Conservation (phyloP, 495 filamentous ascomycete genomes). For the Symbiotaphrina buchneri region DNA sequence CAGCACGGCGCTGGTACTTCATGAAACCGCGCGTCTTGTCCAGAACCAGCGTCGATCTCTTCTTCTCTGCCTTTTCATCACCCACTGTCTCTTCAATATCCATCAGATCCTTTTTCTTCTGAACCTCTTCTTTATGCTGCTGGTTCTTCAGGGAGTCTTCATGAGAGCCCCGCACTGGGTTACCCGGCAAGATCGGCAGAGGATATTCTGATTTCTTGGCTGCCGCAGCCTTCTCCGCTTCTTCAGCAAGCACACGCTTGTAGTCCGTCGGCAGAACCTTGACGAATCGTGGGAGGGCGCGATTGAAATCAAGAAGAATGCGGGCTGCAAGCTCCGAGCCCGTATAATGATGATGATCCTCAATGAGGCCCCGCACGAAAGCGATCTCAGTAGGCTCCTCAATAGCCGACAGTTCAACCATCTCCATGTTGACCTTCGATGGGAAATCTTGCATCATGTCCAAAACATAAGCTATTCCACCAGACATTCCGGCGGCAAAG, state of each 20-base stretch:
- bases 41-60: slow-evolving; percentile 75
- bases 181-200: slow-evolving; percentile 53
- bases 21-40: slow-evolving; percentile 99
- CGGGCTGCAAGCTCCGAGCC: slow-evolving; percentile 92
- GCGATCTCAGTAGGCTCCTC: slow-evolving; percentile 87
- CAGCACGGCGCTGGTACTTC: slow-evolving; percentile 86
- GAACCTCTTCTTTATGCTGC: slow-evolving; percentile 27
- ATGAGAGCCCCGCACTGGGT: slow-evolving; percentile 19
- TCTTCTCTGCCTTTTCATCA: slow-evolving; percentile 76
- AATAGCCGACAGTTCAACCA: slow-evolving; percentile 82
- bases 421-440: slow-evolving; percentile 92
- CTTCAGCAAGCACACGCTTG: slow-evolving; percentile 77
- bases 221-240: slow-evolving; percentile 64
- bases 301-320: slow-evolving; percentile 89
- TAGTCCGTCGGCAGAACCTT: slow-evolving; percentile 94
- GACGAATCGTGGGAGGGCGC: slow-evolving; percentile 77
- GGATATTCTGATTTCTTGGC: slow-evolving; percentile 70
- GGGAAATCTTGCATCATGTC: slow-evolving; percentile 85
- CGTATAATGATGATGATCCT: slow-evolving; percentile 98
- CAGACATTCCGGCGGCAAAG: slow-evolving; percentile 98
- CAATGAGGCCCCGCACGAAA: slow-evolving; percentile 79
- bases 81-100: slow-evolving; percentile 91
- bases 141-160: slow-evolving; percentile 37
- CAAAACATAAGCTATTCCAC: slow-evolving; percentile 92
- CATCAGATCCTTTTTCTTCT: slow-evolving; percentile 51